Evolutionary conservation across 2,329 filamentous ascomycete species (phyloP).

Genomic region (Microsporum audouinii): DNA sequence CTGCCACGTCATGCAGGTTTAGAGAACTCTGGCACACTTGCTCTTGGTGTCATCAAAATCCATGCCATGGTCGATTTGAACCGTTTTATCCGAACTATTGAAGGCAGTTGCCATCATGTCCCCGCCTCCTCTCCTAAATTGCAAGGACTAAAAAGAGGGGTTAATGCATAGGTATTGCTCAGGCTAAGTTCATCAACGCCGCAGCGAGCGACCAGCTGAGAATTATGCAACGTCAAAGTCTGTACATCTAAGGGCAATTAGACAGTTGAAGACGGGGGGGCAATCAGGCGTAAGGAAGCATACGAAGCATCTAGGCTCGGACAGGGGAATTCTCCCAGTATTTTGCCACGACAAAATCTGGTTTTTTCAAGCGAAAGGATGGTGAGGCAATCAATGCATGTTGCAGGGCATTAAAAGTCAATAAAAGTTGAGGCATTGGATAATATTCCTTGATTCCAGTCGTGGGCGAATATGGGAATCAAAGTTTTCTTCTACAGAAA

Average conservation of each 20-base stretch:
- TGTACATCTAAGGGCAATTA: conserved; percentile 6
- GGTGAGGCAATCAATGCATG: background rate
- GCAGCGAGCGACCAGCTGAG: conserved; percentile 8
- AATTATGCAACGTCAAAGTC: background rate
- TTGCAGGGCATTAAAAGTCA: background rate
- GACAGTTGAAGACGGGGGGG: background rate
- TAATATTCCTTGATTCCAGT: background rate
- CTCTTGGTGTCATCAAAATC: conserved; percentile 5
- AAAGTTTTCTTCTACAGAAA: background rate
- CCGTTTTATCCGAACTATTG: background rate
- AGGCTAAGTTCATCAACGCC: background rate
- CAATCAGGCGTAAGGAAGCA: background rate
- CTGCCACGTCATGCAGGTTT: conserved; percentile 15
- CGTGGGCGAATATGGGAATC: background rate
- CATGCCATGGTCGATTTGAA: conserved; percentile 8
- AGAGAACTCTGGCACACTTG: conserved; percentile 7
- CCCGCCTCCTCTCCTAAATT: background rate
- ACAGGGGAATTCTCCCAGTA: conserved; percentile 4
- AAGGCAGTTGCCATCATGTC: background rate
- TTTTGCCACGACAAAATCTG: conserved; percentile 9
- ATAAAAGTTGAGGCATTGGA: background rate
- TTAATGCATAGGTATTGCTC: conserved; percentile 3
- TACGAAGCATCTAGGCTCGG: background rate
- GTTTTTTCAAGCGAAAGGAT: conserved; percentile 3
- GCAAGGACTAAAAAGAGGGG: conserved; percentile 3